These are phyloP conservation scores for Penicillium pancosmium DNA, from an alignment of 495 filamentous ascomycete species.

Conservation along the genomic window DNA sequence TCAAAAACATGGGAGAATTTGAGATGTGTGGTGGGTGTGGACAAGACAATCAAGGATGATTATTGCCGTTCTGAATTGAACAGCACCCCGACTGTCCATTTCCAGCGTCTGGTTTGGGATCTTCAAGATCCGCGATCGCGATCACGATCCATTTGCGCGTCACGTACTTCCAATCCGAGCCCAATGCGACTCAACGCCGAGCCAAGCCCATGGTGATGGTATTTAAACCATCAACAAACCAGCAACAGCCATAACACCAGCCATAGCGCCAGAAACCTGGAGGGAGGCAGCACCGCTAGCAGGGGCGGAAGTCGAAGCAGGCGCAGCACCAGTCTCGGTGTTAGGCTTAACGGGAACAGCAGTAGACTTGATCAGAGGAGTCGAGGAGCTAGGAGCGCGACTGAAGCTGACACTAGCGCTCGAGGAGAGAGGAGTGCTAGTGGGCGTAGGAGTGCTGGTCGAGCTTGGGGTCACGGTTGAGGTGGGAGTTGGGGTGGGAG, in stretches of 20 bases:
- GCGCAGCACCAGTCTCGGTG: slow-evolving; percentile 20
- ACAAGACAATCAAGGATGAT: too few relatives aligned
- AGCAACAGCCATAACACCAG: slow-evolving; percentile 46
- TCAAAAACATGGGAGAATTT: too few relatives aligned
- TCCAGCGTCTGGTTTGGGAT: too few relatives aligned
- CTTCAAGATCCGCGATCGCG: too few relatives aligned
- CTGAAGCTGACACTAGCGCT: slow-evolving; percentile 18
- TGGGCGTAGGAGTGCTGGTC: slow-evolving; percentile 19
- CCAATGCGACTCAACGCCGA: too few relatives aligned
- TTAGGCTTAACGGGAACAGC: slow-evolving; percentile 1
- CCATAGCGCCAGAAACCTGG: slow-evolving; percentile 36
- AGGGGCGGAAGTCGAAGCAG: slow-evolving; percentile 30
- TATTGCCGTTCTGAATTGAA: too few relatives aligned
- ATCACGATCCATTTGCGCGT: too few relatives aligned
- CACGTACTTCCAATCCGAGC: too few relatives aligned
- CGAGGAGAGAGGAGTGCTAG: slow-evolving; percentile 25
- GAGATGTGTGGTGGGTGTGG: too few relatives aligned
- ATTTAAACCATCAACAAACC: slow-evolving; percentile 47
- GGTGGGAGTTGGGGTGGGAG: slow-evolving; percentile 29
- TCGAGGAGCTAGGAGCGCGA: slow-evolving; percentile 22
- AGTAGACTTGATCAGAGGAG: slow-evolving; percentile 24
- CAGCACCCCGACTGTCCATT: too few relatives aligned
- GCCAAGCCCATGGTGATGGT: too few relatives aligned
- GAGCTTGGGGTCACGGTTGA: slow-evolving; percentile 26
- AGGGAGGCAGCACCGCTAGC: slow-evolving; percentile 32